phyloP scores from a whole-genome alignment of 495 filamentous ascomycete species.

The Aspergillus funiculosus region DNA sequence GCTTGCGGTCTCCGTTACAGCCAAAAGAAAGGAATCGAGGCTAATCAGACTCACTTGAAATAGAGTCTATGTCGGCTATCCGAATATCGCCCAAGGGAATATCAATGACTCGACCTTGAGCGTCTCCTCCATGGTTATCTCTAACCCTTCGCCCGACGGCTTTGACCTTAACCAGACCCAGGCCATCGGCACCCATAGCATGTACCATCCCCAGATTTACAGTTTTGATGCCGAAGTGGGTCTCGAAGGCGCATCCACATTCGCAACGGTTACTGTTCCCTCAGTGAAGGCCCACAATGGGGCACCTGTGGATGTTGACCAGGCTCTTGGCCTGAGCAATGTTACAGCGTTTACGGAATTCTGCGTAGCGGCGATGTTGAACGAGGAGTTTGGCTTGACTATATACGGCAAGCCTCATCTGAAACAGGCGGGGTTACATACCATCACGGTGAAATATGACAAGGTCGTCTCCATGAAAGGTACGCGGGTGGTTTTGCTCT shows the following conservation, averaged over 20 bases:
- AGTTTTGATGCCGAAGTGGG: conserved; percentile 49
- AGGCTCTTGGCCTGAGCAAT: conserved; percentile 46
- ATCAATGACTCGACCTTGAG: conserved; percentile 59
- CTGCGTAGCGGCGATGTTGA: conserved; percentile 47
- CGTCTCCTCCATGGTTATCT: conserved; percentile 53
- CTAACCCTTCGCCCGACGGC: conserved; percentile 51
- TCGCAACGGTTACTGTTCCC: conserved; percentile 53
- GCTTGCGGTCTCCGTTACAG: conserved; percentile 22
- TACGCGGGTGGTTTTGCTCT: conserved; percentile 19
- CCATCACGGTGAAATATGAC: conserved; percentile 48
- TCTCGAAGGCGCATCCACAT: conserved; percentile 49
- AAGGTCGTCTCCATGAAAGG: conserved; percentile 54
- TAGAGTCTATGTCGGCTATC: conserved; percentile 69
- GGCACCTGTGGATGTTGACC: conserved; percentile 47
- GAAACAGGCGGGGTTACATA: conserved; percentile 46
- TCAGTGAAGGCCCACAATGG: conserved; percentile 51
- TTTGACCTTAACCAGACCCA: conserved; percentile 51
- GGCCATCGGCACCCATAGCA: conserved; percentile 40
- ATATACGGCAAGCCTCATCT: conserved; percentile 53
- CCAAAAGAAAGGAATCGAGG: not conserved
- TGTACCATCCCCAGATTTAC: conserved; percentile 51
- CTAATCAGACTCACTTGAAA: not conserved
- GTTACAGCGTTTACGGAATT: conserved; percentile 53
- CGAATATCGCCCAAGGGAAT: conserved; percentile 63
- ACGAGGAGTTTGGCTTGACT: conserved; percentile 53